These are phyloP conservation scores for Turritis glabra DNA, from an alignment of 345 rosid species.

Conservation along the genomic window DNA sequence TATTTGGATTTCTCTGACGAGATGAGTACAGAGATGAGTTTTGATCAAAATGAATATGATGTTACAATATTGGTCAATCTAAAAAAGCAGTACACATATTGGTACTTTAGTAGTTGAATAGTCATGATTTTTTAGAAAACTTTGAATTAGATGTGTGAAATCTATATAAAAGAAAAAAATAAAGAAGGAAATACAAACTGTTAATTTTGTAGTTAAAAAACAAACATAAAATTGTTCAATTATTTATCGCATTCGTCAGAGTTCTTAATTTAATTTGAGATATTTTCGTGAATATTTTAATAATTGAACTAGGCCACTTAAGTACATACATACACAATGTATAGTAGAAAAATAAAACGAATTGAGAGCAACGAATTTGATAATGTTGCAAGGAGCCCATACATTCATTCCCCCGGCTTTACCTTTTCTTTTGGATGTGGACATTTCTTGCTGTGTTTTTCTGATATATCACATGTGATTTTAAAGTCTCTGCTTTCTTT, in stretches of 20 bases:
- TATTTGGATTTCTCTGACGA: too few relatives aligned
- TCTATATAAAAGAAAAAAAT: not conserved
- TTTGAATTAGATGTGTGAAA: not conserved
- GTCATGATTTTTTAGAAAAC: not conserved
- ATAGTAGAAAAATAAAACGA: not conserved
- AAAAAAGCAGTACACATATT: not conserved
- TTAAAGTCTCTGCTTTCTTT: constrained; percentile 23
- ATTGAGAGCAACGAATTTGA: constrained; percentile 10
- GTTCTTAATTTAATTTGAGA: constrained; percentile 12
- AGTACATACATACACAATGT: too few relatives aligned
- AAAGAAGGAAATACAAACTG: not conserved
- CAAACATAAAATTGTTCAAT: not conserved
- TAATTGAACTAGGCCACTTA: constrained; percentile 17
- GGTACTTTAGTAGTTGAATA: not conserved
- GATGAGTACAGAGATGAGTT: too few relatives aligned
- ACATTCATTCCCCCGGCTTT: constrained; percentile 31
- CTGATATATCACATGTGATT: constrained; percentile 32
- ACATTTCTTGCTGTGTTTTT: constrained; percentile 27
- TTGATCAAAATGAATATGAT: not conserved
- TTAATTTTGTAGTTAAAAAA: not conserved
- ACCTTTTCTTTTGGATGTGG: constrained; percentile 10
- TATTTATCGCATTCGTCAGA: constrained; percentile 13
- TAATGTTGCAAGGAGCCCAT: constrained; percentile 37
- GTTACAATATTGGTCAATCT: not conserved
- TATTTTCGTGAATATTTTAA: not conserved